These are phyloP conservation scores for Decorospora gaudefroyi DNA, from an alignment of 2,329 filamentous ascomycete species.

Conservation along the genomic window DNA sequence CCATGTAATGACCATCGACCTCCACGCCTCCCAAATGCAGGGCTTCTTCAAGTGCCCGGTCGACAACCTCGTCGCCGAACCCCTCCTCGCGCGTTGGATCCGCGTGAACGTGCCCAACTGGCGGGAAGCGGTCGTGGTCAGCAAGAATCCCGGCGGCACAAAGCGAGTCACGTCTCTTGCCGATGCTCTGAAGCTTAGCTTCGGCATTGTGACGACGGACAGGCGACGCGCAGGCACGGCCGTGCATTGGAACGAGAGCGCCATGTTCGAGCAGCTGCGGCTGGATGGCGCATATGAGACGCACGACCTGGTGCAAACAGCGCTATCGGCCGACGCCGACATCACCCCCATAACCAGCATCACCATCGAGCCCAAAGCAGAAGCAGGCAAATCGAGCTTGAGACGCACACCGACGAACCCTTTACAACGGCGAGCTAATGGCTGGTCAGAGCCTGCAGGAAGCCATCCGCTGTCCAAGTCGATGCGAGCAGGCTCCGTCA, in stretches of 20 bases:
- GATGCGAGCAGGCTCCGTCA: conserved; percentile 42
- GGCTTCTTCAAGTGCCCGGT: conserved; percentile 98
- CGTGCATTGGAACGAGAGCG: conserved; percentile 73
- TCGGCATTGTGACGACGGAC: conserved; percentile 92
- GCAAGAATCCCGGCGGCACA: conserved; percentile 96
- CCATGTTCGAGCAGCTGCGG: conserved; percentile 63
- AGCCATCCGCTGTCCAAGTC: conserved; percentile 44
- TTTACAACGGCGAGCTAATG: conserved; percentile 39
- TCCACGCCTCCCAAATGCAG: conserved; percentile 95
- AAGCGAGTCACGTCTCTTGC: conserved; percentile 96
- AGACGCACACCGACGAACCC: conserved; percentile 35
- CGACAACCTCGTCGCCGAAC: conserved; percentile 95
- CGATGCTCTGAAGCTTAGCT: conserved; percentile 95
- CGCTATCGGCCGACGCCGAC: conserved; percentile 43
- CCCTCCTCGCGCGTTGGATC: conserved; percentile 94
- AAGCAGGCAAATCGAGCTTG: conserved; percentile 35
- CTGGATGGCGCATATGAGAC: conserved; percentile 51
- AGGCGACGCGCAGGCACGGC: conserved; percentile 51
- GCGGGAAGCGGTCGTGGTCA: conserved; percentile 92
- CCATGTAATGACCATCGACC: conserved; percentile 95
- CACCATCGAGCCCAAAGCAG: conserved; percentile 32
- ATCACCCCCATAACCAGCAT: conserved; percentile 37
- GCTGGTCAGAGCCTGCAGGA: conserved; percentile 28
- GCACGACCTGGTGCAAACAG: conserved; percentile 36
- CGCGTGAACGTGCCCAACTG: conserved; percentile 83